Evolutionary conservation across 208 protist species (phyloP), one percentile per base, ranked within the genome.

Genomic region (Acanthamoeba royreba): DNA sequence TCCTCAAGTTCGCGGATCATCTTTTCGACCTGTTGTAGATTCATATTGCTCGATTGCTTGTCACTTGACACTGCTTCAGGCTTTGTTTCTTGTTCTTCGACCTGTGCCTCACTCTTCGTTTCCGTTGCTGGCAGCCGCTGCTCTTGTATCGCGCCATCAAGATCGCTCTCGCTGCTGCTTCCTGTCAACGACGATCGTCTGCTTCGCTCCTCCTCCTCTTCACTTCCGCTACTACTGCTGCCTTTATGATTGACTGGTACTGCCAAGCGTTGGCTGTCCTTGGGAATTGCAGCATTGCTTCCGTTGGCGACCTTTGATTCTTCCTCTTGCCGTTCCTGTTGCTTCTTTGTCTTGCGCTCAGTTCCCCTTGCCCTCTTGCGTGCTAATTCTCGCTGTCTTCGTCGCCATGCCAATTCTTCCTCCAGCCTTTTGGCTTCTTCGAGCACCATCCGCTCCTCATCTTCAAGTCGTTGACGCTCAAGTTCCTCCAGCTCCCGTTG

Each of bases 1-100:
- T 85, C 74, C 19, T 85, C 74, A 13, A 85, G 74, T 4, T 85
- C 74, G 74, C 74, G 74, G 43, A 85, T 40, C 74, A 85, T 85
- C n/a, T 53, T 47, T 45, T 85, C 74, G 28, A 85, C 74, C 43
- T 85, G 74, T 0, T 38, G 74, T 28, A 85, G 74, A 2, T 40
- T 31, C 28, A 45, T 42, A 7, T 22, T 13, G 1, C 25, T 11
- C 35, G 33, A n/a, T 19, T 22, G 22, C 40, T 40, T 42, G 33
- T 69, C 58, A 69, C 5, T n/a, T n/a, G n/a, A n/a, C 49, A 19
- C 19, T 55, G 9, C 19, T 9, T 55, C 19, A 19, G 49, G 49
- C 49, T 55, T 55, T 55, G 49, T 55, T 55, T 55, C 49, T 55
- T 9, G 49, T 8, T 9, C 7, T 0, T 31, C 15, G 58, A 38